phyloP scores from a whole-genome alignment of 73 alveolate species.

The Paramecium primaurelia region DNA sequence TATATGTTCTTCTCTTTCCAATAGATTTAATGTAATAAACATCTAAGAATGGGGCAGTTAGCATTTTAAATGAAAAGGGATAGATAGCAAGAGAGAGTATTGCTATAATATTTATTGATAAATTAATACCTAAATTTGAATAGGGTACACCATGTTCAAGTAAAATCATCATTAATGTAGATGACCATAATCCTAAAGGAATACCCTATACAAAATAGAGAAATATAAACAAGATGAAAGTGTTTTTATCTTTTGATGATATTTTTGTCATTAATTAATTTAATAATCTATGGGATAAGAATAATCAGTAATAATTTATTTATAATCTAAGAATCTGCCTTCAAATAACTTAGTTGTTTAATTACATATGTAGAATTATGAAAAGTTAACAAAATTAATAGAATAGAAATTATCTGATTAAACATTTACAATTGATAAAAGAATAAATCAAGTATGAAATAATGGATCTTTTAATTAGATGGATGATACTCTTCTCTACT shows the following conservation, averaged over 20 bases:
- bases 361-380: background rate
- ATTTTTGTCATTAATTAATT: background rate
- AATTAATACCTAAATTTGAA: background rate
- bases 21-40: background rate
- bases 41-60: constrained; percentile 48
- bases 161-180: background rate
- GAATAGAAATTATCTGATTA: background rate
- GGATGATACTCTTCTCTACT: constrained; percentile 6
- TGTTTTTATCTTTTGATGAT: background rate
- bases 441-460: background rate
- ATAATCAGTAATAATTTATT: background rate
- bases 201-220: background rate
- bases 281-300: constrained; percentile 4
- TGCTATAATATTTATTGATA: background rate
- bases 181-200: background rate
- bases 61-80: constrained; percentile 46
- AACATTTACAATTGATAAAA: background rate
- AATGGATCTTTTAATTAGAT: background rate
- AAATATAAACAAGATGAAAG: background rate
- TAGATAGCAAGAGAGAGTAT: background rate
- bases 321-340: background rate
- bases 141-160: background rate
- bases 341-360: background rate
- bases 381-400: background rate
- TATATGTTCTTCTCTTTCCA: constrained; percentile 46